Evolutionary conservation across 192 early-diverging fungal species (phyloP).

Genomic region (Allomyces macrogynus): DNA sequence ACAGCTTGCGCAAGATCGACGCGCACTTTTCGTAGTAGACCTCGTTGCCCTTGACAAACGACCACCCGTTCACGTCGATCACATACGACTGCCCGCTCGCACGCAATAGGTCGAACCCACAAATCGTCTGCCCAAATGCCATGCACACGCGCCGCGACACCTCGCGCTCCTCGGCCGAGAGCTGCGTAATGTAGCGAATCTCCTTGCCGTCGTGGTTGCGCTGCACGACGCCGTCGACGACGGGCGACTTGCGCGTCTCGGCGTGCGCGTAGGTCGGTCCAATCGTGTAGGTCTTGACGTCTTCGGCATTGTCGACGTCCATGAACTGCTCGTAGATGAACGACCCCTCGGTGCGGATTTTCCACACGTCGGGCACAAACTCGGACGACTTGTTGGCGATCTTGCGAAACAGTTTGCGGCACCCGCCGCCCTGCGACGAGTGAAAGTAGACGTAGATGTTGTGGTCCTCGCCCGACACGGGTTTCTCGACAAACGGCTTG

Average conservation of each 20-base stretch:
- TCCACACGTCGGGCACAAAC: constrained; percentile 44
- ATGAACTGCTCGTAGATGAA: constrained; percentile 94
- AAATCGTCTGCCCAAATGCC: constrained; percentile 84
- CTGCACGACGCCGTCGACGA: constrained; percentile 85
- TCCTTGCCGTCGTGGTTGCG: constrained; percentile 95
- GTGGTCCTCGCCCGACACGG: constrained; percentile 84
- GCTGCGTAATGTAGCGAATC: constrained; percentile 69
- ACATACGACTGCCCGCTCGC: constrained; percentile 65
- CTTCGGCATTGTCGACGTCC: constrained; percentile 81
- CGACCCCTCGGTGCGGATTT: constrained; percentile 51
- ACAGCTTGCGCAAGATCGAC: constrained; percentile 48
- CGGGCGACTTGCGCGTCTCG: constrained; percentile 90
- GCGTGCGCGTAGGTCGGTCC: constrained; percentile 81
- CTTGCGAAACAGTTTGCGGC: constrained; percentile 59
- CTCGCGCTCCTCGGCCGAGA: constrained; percentile 56
- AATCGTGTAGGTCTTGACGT: constrained; percentile 94
- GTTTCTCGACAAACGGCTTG: constrained; percentile 99
- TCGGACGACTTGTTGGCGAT: constrained; percentile 91
- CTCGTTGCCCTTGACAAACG: constrained; percentile 90
- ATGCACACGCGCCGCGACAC: constrained; percentile 49
- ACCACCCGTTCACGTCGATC: constrained; percentile 98
- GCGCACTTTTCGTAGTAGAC: constrained; percentile 81
- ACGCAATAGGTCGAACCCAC: constrained; percentile 84
- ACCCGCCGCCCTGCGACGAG: constrained; percentile 56
- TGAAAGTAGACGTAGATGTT: constrained; percentile 93